A percentile compares a stretch with the other conserved stretches of the same genome.
Conservation (phyloP, 2,329 filamentous ascomycete species). For the Gnomoniopsis smithogilvyi region DNA sequence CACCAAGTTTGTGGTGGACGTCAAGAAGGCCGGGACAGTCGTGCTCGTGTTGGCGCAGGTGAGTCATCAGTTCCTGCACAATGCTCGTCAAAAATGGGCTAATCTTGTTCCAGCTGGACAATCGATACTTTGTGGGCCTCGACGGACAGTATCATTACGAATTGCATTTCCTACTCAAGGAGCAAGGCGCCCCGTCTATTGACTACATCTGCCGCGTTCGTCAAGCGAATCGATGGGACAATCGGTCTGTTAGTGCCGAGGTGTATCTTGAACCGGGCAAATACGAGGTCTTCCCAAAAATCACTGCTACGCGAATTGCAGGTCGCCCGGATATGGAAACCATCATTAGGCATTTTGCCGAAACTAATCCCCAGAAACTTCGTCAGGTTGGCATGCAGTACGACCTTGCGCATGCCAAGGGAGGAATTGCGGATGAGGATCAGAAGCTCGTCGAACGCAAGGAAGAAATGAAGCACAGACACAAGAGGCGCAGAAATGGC, state of each 20-base stretch:
- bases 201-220: constrained; percentile 34
- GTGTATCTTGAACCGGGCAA: constrained; percentile 65
- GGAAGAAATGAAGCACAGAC: constrained; percentile 25
- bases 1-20: constrained; percentile 40
- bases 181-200: constrained; percentile 21
- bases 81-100: not conserved
- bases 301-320: constrained; percentile 51
- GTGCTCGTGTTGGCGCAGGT: constrained; percentile 41
- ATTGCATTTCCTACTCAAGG: constrained; percentile 42
- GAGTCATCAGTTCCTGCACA: not conserved
- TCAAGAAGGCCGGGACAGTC: constrained; percentile 37
- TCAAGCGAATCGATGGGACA: constrained; percentile 38
- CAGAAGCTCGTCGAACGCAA: constrained; percentile 28
- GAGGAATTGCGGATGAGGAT: constrained; percentile 50
- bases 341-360: constrained; percentile 47
- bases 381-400: constrained; percentile 57
- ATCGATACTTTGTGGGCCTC: constrained; percentile 43
- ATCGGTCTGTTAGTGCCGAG: constrained; percentile 67
- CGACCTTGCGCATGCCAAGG: constrained; percentile 59
- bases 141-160: constrained; percentile 40
- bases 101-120: constrained; percentile 35
- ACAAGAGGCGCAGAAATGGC: constrained; percentile 20
- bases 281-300: constrained; percentile 67
- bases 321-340: constrained; percentile 51
- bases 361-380: constrained; percentile 59